Evolutionary conservation across 768 basidiomycete genomes (phyloP).

Genomic region (Dacryopinax spathularia): DNA sequence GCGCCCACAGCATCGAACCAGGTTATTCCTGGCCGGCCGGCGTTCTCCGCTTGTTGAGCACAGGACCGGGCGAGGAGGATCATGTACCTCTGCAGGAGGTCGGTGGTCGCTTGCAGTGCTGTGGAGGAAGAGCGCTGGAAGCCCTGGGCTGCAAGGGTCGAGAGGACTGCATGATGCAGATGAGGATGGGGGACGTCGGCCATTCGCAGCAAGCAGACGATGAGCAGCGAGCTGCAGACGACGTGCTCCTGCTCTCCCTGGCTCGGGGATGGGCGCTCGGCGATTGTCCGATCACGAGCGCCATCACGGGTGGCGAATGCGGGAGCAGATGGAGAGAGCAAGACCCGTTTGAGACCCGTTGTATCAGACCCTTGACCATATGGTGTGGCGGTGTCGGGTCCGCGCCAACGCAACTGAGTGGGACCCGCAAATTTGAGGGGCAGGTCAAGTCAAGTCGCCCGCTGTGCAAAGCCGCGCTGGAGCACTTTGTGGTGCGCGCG

Average conservation of each 20-base stretch:
- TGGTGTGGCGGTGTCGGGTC: constrained; percentile 2
- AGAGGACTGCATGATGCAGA: constrained; percentile 2
- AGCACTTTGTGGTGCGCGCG: neutral
- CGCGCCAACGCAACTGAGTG: neutral
- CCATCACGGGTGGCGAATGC: neutral
- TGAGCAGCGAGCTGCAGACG: no score
- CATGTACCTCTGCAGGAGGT: constrained; percentile 62
- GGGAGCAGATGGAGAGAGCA: neutral
- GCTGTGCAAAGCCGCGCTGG: no score
- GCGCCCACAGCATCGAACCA: constrained; percentile 48
- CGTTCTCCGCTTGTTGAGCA: constrained; percentile 59
- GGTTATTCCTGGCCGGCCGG: constrained; percentile 42
- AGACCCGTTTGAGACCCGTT: neutral
- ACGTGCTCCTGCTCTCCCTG: no score
- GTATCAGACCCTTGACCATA: neutral
- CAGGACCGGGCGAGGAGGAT: constrained; percentile 49
- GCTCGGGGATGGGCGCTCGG: no score
- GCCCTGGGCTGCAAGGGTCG: constrained; percentile 57
- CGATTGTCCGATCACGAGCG: neutral
- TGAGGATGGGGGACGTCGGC: neutral
- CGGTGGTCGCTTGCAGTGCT: constrained; percentile 55
- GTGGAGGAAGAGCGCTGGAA: constrained; percentile 65
- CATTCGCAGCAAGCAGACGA: no score
- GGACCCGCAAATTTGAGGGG: neutral
- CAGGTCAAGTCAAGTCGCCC: no score